Base-by-base conservation (phyloP, 129 eudicot species). In the Ambrosia artemisiifolia region DNA sequence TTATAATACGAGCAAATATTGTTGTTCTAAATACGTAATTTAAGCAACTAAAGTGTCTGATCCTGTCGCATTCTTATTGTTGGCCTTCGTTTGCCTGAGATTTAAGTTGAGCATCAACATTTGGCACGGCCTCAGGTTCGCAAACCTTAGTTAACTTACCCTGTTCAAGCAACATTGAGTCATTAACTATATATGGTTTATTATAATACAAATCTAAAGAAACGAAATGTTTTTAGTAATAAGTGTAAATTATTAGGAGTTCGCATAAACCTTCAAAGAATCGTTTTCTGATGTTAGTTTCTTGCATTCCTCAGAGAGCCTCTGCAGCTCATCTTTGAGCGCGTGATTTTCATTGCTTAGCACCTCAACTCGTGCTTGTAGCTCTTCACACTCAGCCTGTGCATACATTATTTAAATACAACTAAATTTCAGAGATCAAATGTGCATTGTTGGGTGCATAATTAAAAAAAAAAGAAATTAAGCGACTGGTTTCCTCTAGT, bases 331-430 rank as follows among this genome's bases (percentile, higher is more conserved):
- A 34, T 85, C 90, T 46, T 78, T 87, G 72, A 89, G 95, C 3
- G 69, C 33, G 55, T 74, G 83, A 38, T 89, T 92, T 69, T 87
- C 98, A 53, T 65, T 80, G 42, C 18, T 87, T 51, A 92, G 77
- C 12, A 68, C 11, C 72, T 89, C 95, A 24, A 92, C 98, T 82
- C 84, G 81, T 46, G 70, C 84, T 70, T 92, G 98, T 70, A 92
- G 84, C 79, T 92, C 98, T 82, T 92, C 98, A 69, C 98, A 89
- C 82, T 92, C 98, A 0, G 95, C 96, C 96, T 89, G 80, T 14
- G 34, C 36, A 34, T 60, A 19, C 16, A 49, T 32, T 18, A 54
- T 32, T 35, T 3, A 74, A 40, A 12, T 28, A 71, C 7, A 56
- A 56, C 16, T 1, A 28, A 11, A 56, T 24, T n/a, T n/a, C n/a